Conservation (phyloP, 2,329 filamentous ascomycete species). For the Aspergillus chevalieri region DNA sequence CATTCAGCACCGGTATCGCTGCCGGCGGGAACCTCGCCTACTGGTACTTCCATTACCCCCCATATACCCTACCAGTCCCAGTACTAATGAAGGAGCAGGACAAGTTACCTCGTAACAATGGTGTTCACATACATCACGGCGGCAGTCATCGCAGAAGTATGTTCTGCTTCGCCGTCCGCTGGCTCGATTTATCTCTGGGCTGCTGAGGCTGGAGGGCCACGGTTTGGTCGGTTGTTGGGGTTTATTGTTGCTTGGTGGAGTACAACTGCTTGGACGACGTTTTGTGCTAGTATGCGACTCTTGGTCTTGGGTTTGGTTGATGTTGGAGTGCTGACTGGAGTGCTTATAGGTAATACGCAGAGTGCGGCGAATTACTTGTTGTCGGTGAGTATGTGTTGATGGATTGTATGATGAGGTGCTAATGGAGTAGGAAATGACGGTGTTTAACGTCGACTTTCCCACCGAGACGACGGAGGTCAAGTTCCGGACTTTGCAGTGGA, state of each 20-base stretch:
- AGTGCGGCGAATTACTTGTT: constrained; percentile 50
- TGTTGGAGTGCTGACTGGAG: background rate
- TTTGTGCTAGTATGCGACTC: constrained; percentile 43
- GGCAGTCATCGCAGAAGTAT: constrained; percentile 55
- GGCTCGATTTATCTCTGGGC: constrained; percentile 59
- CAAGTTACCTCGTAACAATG: constrained; percentile 54
- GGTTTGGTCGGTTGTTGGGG: constrained; percentile 51
- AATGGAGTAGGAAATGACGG: constrained; percentile 47
- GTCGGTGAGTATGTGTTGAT: constrained; percentile 31
- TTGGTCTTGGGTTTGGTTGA: background rate
- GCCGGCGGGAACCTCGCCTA: constrained; percentile 57
- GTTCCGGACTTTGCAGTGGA: constrained; percentile 58
- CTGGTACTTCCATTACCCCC: constrained; percentile 37
- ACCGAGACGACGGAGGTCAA: constrained; percentile 49
- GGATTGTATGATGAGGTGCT: constrained; percentile 2
- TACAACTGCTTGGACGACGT: constrained; percentile 57
- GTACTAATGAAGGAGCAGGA: constrained; percentile 33
- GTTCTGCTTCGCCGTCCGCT: constrained; percentile 53
- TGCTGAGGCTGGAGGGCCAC: constrained; percentile 52
- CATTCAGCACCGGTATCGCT: constrained; percentile 57
- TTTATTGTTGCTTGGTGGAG: constrained; percentile 62
- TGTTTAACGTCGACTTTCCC: constrained; percentile 52
- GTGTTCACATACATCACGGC: constrained; percentile 58
- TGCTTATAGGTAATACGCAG: constrained; percentile 42
- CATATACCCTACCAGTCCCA: background rate